phyloP scores from a whole-genome alignment of 495 filamentous ascomycete species.

The Stereocaulon alpinum region DNA sequence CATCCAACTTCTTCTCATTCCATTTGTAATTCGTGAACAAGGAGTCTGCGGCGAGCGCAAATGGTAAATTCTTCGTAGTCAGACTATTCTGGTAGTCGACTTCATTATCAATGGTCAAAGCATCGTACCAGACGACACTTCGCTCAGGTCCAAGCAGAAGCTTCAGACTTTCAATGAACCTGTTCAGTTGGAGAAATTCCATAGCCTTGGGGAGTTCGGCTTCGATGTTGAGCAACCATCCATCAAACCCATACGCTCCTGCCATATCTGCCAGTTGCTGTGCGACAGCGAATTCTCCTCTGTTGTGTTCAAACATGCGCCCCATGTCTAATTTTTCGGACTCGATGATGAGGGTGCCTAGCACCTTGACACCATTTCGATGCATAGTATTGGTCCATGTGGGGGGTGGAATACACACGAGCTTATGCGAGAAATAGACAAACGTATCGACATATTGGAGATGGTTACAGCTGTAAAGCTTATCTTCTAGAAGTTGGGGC shows the following conservation, averaged over 20 bases:
- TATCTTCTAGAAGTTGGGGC: constrained; percentile 18
- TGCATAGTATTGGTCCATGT: constrained; percentile 37
- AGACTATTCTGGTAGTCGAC: constrained; percentile 35
- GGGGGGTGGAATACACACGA: constrained; percentile 34
- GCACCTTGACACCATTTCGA: constrained; percentile 32
- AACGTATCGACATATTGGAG: constrained; percentile 34
- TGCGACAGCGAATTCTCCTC: constrained; percentile 27
- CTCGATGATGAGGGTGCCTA: constrained; percentile 37
- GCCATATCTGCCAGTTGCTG: constrained; percentile 30
- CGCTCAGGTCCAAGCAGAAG: constrained; percentile 20
- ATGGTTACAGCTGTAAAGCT: constrained; percentile 30
- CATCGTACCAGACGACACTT: constrained; percentile 36
- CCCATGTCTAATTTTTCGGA: constrained; percentile 23
- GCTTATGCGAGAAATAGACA: constrained; percentile 38
- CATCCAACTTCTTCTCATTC: constrained; percentile 21
- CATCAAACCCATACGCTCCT: constrained; percentile 36
- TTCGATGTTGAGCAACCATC: constrained; percentile 40
- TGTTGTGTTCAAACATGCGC: constrained; percentile 25
- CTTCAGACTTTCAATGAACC: constrained; percentile 29
- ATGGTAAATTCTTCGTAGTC: constrained; percentile 27
- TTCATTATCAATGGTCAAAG: constrained; percentile 31
- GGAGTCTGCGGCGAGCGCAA: constrained; percentile 24
- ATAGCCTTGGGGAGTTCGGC: constrained; percentile 27
- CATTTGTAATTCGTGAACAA: constrained; percentile 38
- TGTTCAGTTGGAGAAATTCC: constrained; percentile 18